phyloP scores from a whole-genome alignment of 192 early-diverging fungal genomes.

The Mortierella hygrophila region DNA sequence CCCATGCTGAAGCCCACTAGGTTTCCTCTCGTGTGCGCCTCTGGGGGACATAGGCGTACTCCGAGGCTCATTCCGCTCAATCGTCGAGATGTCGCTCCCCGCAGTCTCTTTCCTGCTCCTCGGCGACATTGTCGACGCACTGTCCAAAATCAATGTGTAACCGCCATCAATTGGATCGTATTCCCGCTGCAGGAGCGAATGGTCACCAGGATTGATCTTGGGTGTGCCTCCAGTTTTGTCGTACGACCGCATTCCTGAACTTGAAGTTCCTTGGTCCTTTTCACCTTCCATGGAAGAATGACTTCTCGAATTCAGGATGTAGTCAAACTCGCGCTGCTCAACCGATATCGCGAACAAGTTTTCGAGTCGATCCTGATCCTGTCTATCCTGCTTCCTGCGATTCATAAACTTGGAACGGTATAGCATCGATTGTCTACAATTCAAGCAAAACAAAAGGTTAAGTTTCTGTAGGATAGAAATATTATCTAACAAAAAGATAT shows the following conservation, averaged over 20 bases:
- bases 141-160: slow-evolving; percentile 42
- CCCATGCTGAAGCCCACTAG: slow-evolving; percentile 13
- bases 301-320: slow-evolving; percentile 13
- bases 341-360: slow-evolving; percentile 34
- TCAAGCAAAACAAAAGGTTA: not conserved
- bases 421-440: slow-evolving; percentile 42
- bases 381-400: slow-evolving; percentile 36
- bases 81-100: slow-evolving; percentile 8
- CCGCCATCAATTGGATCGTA: slow-evolving; percentile 54
- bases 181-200: slow-evolving; percentile 26
- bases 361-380: slow-evolving; percentile 36
- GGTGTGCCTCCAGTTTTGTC: not conserved
- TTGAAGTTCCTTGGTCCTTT: slow-evolving; percentile 2
- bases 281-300: not conserved
- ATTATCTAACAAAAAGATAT: too few species aligned
- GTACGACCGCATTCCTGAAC: not conserved
- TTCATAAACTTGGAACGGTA: slow-evolving; percentile 38
- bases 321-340: slow-evolving; percentile 41
- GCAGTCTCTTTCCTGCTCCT: slow-evolving; percentile 19
- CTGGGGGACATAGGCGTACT: not conserved
- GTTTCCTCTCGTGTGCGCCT: not conserved
- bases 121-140: slow-evolving; percentile 18
- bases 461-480: not conserved
- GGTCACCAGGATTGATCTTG: slow-evolving; percentile 11
- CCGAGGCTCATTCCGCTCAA: not conserved